Evolutionary conservation across 2,329 filamentous ascomycete genomes (phyloP).

Genomic region (Ophiostoma triangulosporum): DNA sequence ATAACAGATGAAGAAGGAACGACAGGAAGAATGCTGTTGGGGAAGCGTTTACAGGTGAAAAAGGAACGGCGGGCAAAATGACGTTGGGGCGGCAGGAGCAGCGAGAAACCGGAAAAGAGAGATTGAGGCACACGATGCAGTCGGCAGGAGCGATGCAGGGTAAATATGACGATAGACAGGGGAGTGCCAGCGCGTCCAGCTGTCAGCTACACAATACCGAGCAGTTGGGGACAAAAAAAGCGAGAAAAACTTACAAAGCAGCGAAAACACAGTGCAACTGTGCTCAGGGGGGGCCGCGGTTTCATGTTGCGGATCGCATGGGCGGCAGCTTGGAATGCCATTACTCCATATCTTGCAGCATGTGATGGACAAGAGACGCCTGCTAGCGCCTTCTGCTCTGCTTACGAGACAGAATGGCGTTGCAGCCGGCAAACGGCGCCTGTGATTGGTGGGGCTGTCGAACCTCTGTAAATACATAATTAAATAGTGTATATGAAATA

Average conservation of each 20-base stretch:
- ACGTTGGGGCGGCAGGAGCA: not conserved
- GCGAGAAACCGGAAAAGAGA: not conserved
- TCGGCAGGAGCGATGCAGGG: not conserved
- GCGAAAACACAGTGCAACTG: not conserved
- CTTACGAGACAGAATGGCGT: too few relatives aligned
- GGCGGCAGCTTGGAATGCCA: too few relatives aligned
- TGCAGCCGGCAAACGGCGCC: too few relatives aligned
- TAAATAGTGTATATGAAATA: not conserved
- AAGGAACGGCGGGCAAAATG: too few relatives aligned
- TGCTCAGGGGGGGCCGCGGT: constrained; percentile 2
- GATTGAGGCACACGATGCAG: not conserved
- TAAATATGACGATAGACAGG: constrained; percentile 1
- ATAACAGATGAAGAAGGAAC: too few relatives aligned
- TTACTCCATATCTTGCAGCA: too few relatives aligned
- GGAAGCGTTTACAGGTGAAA: too few relatives aligned
- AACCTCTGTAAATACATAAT: too few relatives aligned
- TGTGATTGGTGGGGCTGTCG: too few relatives aligned
- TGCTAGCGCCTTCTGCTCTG: too few relatives aligned
- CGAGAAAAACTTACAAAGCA: not conserved
- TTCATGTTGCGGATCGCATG: constrained; percentile 7
- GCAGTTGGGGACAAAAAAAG: not conserved
- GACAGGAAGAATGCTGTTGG: not conserved
- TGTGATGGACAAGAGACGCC: too few relatives aligned
- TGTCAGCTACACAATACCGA: too few relatives aligned
- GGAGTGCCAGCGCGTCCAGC: not conserved